These are phyloP conservation scores for Pythium coloratum DNA, from an alignment of 352 stramenopile species.

Conservation along the genomic window DNA sequence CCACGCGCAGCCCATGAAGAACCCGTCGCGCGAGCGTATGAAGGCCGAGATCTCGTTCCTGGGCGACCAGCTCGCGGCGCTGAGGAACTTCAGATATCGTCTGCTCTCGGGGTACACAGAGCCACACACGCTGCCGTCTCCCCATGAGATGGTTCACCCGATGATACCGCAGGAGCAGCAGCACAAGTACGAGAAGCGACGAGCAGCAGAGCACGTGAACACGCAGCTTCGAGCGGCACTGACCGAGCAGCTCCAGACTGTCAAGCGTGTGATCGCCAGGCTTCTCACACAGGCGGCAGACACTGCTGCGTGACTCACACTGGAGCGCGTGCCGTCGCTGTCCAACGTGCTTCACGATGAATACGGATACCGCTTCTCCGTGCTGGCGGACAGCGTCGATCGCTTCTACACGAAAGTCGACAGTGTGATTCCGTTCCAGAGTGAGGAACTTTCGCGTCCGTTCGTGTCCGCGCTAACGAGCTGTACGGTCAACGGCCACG, in stretches of 20 bases:
- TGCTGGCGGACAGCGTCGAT: constrained; percentile 6
- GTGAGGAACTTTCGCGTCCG: neutral
- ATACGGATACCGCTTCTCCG: constrained; percentile 2
- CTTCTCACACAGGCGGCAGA: neutral
- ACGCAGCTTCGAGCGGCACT: neutral
- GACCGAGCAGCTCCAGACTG: neutral
- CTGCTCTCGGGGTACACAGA: too few species aligned
- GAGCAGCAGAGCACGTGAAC: neutral
- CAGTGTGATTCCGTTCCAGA: neutral
- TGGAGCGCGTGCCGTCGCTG: neutral
- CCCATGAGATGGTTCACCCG: too few species aligned
- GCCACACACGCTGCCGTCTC: neutral
- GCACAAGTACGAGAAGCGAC: too few species aligned
- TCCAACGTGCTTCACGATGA: constrained; percentile 1
- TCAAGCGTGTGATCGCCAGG: neutral
- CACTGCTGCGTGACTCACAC: neutral
- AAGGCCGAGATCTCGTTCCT: constrained; percentile 6
- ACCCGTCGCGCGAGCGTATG: constrained; percentile 5
- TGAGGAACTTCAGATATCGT: too few species aligned
- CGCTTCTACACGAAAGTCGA: constrained; percentile 3
- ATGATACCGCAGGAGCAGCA: too few species aligned
- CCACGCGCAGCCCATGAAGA: constrained; percentile 19
- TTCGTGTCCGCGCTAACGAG: too few species aligned
- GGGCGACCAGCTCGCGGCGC: neutral
- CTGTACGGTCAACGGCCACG: neutral